A percentile compares a stretch with the other conserved stretches of the same genome.
These are phyloP conservation scores for Tuber microsphaerosporum DNA, from an alignment of 495 filamentous ascomycete species.

Conservation along the genomic window DNA sequence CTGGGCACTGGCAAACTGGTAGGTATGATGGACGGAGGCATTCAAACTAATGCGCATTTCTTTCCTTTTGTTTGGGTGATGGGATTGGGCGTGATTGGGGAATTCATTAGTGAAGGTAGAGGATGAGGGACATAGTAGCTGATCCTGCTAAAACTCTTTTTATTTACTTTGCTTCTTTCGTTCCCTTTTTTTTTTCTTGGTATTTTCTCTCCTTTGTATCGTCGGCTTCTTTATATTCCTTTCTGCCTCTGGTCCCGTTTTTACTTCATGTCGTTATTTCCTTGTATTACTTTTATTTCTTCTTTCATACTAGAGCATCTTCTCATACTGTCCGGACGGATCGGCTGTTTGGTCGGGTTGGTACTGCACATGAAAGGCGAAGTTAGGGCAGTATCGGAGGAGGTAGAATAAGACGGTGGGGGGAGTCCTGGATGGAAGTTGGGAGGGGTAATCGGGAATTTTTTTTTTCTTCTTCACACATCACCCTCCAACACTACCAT, in stretches of 20 bases:
- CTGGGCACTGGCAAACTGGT: conserved; percentile 17
- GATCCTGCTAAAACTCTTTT: conserved; percentile 36
- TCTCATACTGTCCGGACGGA: conserved; percentile 1
- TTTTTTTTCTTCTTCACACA: background rate
- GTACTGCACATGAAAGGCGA: background rate
- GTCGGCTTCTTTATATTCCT: conserved; percentile 12
- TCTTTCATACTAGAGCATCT: conserved; percentile 6
- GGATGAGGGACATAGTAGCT: conserved; percentile 20
- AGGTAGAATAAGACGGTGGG: background rate
- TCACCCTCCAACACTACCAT: background rate
- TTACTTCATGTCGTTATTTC: conserved; percentile 10
- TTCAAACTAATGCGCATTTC: conserved; percentile 17
- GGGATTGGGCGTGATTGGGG: background rate
- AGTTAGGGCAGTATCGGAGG: background rate
- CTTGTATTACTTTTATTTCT: conserved; percentile 2
- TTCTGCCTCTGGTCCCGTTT: conserved; percentile 2
- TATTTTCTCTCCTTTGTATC: conserved; percentile 11
- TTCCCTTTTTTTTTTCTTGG: conserved; percentile 11
- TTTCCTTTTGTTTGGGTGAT: conserved; percentile 22
- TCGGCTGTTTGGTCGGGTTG: background rate
- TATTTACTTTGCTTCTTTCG: conserved; percentile 25
- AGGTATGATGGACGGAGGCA: conserved; percentile 23
- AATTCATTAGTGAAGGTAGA: conserved; percentile 17
- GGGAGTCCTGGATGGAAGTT: background rate
- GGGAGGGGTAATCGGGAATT: background rate